These are phyloP conservation scores for Trichoderma sp. DNA, from an alignment of 2,329 filamentous ascomycete species.

Conservation along the genomic window DNA sequence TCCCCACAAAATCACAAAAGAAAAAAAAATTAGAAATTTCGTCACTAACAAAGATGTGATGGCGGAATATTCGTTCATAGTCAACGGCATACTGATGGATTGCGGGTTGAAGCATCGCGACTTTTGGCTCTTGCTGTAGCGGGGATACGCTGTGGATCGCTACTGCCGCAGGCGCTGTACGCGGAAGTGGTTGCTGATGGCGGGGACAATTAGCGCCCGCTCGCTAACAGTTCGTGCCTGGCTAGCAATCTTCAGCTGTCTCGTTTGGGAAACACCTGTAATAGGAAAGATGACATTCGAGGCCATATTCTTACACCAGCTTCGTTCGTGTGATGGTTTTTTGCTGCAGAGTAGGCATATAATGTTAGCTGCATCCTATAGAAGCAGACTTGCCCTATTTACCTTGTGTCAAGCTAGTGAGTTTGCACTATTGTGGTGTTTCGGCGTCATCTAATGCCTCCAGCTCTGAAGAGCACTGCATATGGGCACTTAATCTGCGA, in stretches of 20 bases:
- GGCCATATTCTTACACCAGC: too few species aligned
- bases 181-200: not conserved
- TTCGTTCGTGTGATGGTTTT: too few species aligned
- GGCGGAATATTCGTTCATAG: rapidly evolving
- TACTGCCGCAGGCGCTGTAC: not conserved
- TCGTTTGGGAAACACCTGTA: not conserved
- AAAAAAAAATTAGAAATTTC: too few species aligned
- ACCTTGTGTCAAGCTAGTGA: not conserved
- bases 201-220: not conserved
- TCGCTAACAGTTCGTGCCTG: not conserved
- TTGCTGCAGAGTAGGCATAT: too few species aligned
- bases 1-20: too few species aligned
- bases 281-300: not conserved
- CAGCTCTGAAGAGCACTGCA: not conserved
- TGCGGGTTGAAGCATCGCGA: not conserved
- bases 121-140: not conserved
- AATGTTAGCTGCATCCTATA: not conserved
- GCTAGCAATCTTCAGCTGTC: not conserved
- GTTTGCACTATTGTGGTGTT: not conserved
- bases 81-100: too few species aligned
- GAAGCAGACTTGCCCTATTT: not conserved
- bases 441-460: not conserved
- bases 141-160: not conserved
- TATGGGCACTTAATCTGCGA: not conserved
- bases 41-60: too few species aligned